These are phyloP conservation scores for Phoenix roebelenii DNA, from an alignment of 176 grass and related monocot species.

Conservation along the genomic window DNA sequence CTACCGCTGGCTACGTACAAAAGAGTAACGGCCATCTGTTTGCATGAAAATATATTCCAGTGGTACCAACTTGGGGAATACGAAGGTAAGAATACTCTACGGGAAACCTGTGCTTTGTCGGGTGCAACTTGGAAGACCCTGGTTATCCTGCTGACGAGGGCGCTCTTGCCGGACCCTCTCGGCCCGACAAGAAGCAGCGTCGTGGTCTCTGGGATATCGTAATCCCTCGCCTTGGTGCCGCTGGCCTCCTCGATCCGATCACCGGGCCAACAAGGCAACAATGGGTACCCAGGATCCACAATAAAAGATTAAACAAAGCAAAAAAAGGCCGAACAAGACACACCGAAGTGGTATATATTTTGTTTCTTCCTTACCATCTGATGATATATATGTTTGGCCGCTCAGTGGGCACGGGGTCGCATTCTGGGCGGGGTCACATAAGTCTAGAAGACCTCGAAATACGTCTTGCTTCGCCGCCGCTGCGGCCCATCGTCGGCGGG, in stretches of 20 bases:
- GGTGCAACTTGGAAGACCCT: conserved; percentile 49
- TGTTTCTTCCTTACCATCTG: conserved; percentile 26
- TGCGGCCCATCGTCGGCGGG: too few relatives aligned
- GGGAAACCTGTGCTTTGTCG: conserved; percentile 28
- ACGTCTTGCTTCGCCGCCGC: too few relatives aligned
- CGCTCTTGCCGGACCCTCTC: conserved; percentile 68
- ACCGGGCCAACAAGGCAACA: conserved; percentile 67
- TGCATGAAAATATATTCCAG: too few relatives aligned
- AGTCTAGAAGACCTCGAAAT: too few relatives aligned
- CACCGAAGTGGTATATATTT: neutral
- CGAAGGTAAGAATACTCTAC: conserved; percentile 28
- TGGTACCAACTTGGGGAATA: too few relatives aligned
- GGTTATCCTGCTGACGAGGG: conserved; percentile 59
- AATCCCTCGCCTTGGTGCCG: conserved; percentile 30
- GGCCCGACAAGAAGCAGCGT: conserved; percentile 64
- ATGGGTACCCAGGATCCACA: conserved; percentile 27
- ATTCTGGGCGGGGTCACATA: too few relatives aligned
- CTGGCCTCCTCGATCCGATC: conserved; percentile 45
- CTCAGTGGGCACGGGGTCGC: conserved; percentile 9
- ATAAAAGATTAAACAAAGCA: neutral
- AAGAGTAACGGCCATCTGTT: too few relatives aligned
- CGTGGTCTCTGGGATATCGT: conserved; percentile 49
- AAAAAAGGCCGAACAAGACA: neutral
- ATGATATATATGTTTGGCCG: conserved; percentile 44
- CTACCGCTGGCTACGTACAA: too few relatives aligned